Base-by-base conservation (phyloP, 2,329 filamentous ascomycete genomes). In the Colletotrichum nymphaeae region DNA sequence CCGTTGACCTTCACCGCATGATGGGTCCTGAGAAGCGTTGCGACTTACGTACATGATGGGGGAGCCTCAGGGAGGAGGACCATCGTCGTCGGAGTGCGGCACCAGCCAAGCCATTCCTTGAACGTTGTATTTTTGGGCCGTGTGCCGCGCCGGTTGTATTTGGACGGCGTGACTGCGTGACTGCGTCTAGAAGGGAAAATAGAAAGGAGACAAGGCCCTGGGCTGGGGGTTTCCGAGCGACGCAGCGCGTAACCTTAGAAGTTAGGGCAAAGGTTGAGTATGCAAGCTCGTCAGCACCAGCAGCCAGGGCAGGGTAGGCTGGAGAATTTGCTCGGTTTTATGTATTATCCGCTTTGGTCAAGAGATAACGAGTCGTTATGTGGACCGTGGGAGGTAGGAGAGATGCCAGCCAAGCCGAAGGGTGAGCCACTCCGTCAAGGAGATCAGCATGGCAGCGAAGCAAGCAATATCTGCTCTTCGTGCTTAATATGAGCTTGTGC, bases 1-100 rank as follows among this genome's bases (percentile, higher is more conserved):
- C 67, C 70, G 46, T 70, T 73, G 65, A 63, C 70, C 55, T 73
- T 73, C 67, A 70, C 70, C 67, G 69, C 69, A 69, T 63, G 56
- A 73, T 63, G 67, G 67, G 70, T 24, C 42, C 42, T 58, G 53
- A 63, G 37, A 26, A 73, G 59, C 66, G 66, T 73, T 69, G 52
- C 59, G 55, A 69, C 58, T 73, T 73, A 70, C 70, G 67, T 65
- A 73, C 70, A 70, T 62, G 67, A 65, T 49, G 70, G 64, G 37
- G 37, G 37, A 42, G 37, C 37, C 37, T 42, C 37, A 42, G 37
- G 60, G 49, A 57, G 60, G 49, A 57, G 57, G 65, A 66, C 42
- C 49, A 56, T 60, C 46, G 26, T 70, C 59, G 67, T 56, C 67
- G 60, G 70, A 65, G 53, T 24, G 70, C 55, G 67, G 67, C 70